Evolutionary conservation across 2,329 filamentous ascomycete genomes (phyloP), one percentile per base, ranked within the genome.

Genomic region (Aspergillus sp.): DNA sequence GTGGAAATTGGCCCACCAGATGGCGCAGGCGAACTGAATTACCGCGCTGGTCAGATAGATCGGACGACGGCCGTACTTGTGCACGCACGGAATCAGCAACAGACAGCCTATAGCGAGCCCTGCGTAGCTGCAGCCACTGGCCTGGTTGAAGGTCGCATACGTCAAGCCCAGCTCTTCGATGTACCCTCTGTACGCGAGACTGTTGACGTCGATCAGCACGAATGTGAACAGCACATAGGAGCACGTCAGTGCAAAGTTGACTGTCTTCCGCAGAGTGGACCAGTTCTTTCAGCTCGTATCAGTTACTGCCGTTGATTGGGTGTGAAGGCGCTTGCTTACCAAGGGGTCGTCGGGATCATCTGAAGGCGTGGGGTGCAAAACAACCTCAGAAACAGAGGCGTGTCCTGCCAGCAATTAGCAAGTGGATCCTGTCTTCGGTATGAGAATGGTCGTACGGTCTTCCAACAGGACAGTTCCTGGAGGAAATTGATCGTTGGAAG

Each of bases 21-120:
- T 61, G 5, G 63, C 61, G 1, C 62, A 58, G 0, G 54, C 71
- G 24, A 78, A 61, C 35, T 76, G 73, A 2, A 76, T 56, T 0
- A 65, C 51, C 0, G 68, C 62, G 55, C 74, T 78, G 47, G 76
- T 49, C 13, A 79, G 59, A 51, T 79, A 79, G 2, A 79, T 58
- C 1, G 74, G 74, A 2, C 77, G 72, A 5, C 76, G 66, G 1
- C 78, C 77, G 50, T 69, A 79, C 43, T 77, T 79, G 48, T 74
- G 65, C 3, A 74, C 73, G 16, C 79, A 71, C 0, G 77, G 76
- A 7, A 79, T 71, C 42, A 79, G 67, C 10, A 79, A 47, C 7
- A 78, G 56, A 43, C 70, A 70, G 2, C 76, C 75, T 2, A 79
- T 45, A 4, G 70, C 73, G 0, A 80, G 63, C 2, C 67, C 71